Percentiles rank a stretch among this genome's conserved stretches.
Evolutionary conservation across 2,329 filamentous ascomycete species (phyloP).

Genomic region (Paramyrothecium roridum): DNA sequence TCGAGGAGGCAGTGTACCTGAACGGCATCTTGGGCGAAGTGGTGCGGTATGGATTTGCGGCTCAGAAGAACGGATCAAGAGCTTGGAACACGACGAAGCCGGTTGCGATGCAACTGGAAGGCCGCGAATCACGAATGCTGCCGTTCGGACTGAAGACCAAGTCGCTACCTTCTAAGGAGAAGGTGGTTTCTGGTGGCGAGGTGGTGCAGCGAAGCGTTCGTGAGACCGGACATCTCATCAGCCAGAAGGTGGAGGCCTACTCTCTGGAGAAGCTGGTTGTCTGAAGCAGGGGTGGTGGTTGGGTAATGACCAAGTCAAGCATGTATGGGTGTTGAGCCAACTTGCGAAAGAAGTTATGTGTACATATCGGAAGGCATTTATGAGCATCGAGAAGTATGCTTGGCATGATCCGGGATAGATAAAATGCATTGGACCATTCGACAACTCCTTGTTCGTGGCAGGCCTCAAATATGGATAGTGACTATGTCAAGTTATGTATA

Average conservation of each 20-base stretch:
- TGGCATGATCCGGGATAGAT: no score
- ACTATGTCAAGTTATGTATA: no score
- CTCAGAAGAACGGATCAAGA: conserved; percentile 26
- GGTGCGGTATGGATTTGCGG: conserved; percentile 53
- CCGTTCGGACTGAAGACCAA: conserved; percentile 71
- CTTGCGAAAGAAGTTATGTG: no score
- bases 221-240: conserved; percentile 74
- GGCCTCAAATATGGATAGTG: no score
- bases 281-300: conserved; percentile 33
- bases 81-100: conserved; percentile 35
- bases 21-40: conserved; percentile 64
- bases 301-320: not conserved
- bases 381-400: no score
- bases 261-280: conserved; percentile 74
- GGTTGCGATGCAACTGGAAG: conserved; percentile 37
- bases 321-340: conserved; percentile 4
- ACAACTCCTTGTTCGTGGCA: no score
- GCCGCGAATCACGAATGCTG: conserved; percentile 49
- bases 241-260: conserved; percentile 78
- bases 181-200: conserved; percentile 68
- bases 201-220: conserved; percentile 64
- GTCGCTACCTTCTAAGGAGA: conserved; percentile 44
- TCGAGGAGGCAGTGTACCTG: conserved; percentile 66
- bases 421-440: no score
- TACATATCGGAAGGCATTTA: not conserved